Base-by-base conservation (phyloP, 2,329 filamentous ascomycete genomes). In the Cladosporium colombiae region DNA sequence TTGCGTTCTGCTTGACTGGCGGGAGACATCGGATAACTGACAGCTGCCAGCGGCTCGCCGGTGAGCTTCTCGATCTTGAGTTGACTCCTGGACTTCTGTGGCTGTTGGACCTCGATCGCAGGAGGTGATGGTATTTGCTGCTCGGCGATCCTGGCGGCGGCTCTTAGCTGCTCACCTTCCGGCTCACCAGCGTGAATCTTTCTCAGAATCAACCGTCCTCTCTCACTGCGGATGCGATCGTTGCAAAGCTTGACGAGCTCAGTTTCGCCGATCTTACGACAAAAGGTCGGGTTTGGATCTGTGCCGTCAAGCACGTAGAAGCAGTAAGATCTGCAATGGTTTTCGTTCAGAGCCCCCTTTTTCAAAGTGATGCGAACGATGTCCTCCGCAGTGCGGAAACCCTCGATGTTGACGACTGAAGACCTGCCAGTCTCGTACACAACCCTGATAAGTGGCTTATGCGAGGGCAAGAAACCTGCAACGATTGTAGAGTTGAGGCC, bases 161-260 rank as follows among this genome's bases (percentile, higher is more conserved):
- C 87, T 72, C 92, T 88, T 62, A 98, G 83, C 79, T 99, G 95
- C 16, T 93, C 88, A 59, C 90, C 86, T 55, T 94, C 92, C 0
- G 95, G 95, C 74, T 96, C 92, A 18, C 93, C 94, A 25, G 91
- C 89, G 67, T 95, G 92, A n/a, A 97, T 93, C 74, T 95, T 94
- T 68, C 94, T 85, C 21, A 99, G 83, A 68, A 99, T 98, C 46
- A 99, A 83, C 27, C 95, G 88, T 70, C 95, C 95, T 68, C 95
- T 87, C 78, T 99, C 95, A 2, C 92, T 90, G 62, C 93, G 88
- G 67, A 88, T 90, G 69, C 89, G 86, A 72, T 97, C 93, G 73
- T 92, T 93, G 78, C 96, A 96, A 64, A 98, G 91, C 67, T 92
- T 89, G 85, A 95, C 91, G 13, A 99, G 82, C 76, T 99, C 95